Conservation (phyloP, 208 protist genomes). For the Phytomonas francai region DNA sequence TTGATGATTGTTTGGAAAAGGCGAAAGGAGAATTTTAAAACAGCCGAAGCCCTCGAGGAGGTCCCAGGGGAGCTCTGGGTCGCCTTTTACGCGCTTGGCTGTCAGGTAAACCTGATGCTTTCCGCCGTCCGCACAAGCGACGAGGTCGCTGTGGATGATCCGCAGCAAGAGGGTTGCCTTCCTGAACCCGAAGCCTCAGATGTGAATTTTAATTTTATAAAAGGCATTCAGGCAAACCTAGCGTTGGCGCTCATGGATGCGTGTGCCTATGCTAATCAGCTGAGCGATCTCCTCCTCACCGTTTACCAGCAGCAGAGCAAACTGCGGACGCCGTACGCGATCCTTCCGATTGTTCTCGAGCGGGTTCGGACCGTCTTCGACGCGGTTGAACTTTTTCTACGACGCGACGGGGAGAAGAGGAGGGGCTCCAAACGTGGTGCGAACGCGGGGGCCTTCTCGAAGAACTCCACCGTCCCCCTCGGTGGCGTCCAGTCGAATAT, state of each 20-base stretch:
- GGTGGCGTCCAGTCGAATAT: constrained; percentile 38
- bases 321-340: constrained; percentile 22
- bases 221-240: constrained; percentile 20
- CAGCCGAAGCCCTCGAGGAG: constrained; percentile 1
- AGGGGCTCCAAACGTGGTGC: no score
- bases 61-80: constrained; percentile 55
- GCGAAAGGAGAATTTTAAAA: no score
- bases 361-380: constrained; percentile 59
- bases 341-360: constrained; percentile 50
- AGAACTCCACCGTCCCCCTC: constrained; percentile 24
- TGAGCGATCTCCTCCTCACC: constrained; percentile 27
- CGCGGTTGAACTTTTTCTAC: no score
- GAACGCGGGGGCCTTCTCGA: no score
- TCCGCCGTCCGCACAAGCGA: constrained; percentile 8
- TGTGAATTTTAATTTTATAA: constrained; percentile 18
- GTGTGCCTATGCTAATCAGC: constrained; percentile 40
- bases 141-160: no score
- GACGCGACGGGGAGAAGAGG: no score
- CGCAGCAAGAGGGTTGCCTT: no score
- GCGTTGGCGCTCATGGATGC: constrained; percentile 32
- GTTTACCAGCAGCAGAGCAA: constrained; percentile 21
- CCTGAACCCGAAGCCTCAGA: neutral
- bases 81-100: constrained; percentile 47
- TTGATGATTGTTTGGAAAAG: constrained; percentile 48
- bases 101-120: constrained; percentile 51